Evolutionary conservation across 179 eudicot species (phyloP), one percentile per base, ranked within the genome.

Genomic region (Kewa caespitosa): DNA sequence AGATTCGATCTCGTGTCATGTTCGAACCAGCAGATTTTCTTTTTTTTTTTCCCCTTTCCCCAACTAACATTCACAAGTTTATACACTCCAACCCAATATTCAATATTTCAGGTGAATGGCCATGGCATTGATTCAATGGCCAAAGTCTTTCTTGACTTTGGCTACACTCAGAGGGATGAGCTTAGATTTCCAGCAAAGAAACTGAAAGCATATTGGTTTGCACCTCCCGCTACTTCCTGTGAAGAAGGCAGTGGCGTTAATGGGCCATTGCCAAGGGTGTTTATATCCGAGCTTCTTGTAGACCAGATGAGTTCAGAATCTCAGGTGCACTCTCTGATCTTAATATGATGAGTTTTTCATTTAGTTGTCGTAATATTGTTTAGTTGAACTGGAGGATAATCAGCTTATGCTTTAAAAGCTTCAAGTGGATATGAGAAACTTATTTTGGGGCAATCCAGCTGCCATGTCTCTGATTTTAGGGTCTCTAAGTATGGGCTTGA

Each of bases 41-140:
- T n/a, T n/a, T n/a, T n/a, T n/a, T n/a, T n/a, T n/a, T n/a, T n/a
- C n/a, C n/a, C n/a, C n/a, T n/a, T n/a, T n/a, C n/a, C n/a, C n/a
- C n/a, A n/a, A n/a, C n/a, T n/a, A n/a, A n/a, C n/a, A n/a, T n/a
- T n/a, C 23, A 30, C 50, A 25, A 1, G 38, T 32, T 6, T 39
- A 4, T 36, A 38, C n/a, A 28, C 38, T 39, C 71, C 30, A 38
- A 25, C 66, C 27, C 18, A 37, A 54, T 28, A 37, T n/a, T 50
- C 13, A 28, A 63, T 67, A 54, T 78, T 70, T 67, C 76, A 96
- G 99, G 92, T 90, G 43, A 82, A 87, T 66, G 96, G 90, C 60
- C 86, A 89, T 78, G 99, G 99, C 33, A 96, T 96, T 83, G 92
- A 90, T 80, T 93, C 99, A n/a, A 83, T 93, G 85, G 91, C 99